Evolutionary conservation across 257 asterid genomes (phyloP).

Genomic region (Solanum paucissectum): DNA sequence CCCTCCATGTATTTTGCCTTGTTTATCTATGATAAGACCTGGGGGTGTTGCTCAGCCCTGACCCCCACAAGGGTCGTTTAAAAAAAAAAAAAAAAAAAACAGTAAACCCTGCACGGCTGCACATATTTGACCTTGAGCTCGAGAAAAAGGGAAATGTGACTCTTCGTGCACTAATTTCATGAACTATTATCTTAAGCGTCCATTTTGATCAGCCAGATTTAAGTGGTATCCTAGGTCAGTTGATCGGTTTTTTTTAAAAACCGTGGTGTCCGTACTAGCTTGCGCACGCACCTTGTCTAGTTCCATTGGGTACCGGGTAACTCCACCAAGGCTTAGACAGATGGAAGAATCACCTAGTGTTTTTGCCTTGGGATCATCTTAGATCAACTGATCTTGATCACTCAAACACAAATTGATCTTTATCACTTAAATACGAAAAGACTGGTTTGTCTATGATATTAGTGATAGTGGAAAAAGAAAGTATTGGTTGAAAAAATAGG

Average conservation of each 20-base stretch:
- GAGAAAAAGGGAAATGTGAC: not conserved
- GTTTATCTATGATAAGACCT: no score
- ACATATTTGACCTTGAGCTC: not conserved
- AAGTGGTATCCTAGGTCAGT: not conserved
- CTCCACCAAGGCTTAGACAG: not conserved
- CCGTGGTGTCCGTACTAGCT: not conserved
- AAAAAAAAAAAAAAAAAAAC: no score
- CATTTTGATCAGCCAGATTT: not conserved
- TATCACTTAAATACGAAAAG: not conserved
- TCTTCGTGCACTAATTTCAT: not conserved
- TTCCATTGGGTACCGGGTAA: not conserved
- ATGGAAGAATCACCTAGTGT: not conserved
- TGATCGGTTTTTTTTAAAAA: not conserved
- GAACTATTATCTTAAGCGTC: not conserved
- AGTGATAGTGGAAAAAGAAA: not conserved
- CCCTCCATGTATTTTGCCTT: no score
- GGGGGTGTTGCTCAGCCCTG: no score
- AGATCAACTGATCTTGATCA: not conserved
- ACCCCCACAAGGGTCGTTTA: no score
- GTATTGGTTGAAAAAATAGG: not conserved
- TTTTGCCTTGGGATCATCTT: not conserved
- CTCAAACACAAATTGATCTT: not conserved
- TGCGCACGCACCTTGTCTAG: not conserved
- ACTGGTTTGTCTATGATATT: not conserved
- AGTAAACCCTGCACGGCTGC: not conserved